A percentile compares a stretch with the other conserved stretches of the same genome.
phyloP scores from a whole-genome alignment of 345 rosid species.

The Gossypium arboreum region DNA sequence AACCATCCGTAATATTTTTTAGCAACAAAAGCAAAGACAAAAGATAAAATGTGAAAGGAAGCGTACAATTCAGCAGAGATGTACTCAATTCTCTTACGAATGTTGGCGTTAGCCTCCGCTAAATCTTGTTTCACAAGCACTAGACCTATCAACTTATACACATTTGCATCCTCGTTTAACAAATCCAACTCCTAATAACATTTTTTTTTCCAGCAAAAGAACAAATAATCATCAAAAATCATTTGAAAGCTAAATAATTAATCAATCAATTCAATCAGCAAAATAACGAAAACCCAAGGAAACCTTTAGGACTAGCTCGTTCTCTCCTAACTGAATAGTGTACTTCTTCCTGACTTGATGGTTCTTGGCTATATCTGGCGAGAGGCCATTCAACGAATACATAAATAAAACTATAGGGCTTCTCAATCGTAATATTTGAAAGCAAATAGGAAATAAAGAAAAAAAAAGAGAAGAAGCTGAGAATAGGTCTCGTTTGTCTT shows the following conservation, averaged over 20 bases:
- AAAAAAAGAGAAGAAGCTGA: background rate
- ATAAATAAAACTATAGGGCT: conserved; percentile 14
- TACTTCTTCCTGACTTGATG: conserved; percentile 94
- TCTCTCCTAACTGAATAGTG: conserved; percentile 93
- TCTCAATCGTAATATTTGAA: background rate
- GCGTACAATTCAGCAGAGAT: conserved; percentile 87
- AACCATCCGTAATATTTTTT: background rate
- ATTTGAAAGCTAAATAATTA: background rate
- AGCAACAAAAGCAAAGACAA: background rate
- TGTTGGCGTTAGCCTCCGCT: conserved; percentile 96
- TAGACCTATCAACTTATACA: conserved; percentile 91
- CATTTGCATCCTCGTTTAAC: conserved; percentile 84
- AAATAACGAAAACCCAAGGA: background rate
- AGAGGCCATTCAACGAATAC: background rate
- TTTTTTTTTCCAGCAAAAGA: background rate
- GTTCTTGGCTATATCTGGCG: conserved; percentile 71
- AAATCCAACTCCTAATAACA: conserved; percentile 72
- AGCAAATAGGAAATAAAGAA: background rate
- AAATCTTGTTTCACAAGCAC: conserved; percentile 95
- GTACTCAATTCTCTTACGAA: conserved; percentile 88
- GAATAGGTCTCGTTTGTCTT: background rate
- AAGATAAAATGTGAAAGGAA: background rate
- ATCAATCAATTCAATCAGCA: background rate
- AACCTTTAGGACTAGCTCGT: conserved; percentile 94
- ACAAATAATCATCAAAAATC: background rate